Base-by-base conservation (phyloP, 805 yeast species). In the Saturnispora quitensis region DNA sequence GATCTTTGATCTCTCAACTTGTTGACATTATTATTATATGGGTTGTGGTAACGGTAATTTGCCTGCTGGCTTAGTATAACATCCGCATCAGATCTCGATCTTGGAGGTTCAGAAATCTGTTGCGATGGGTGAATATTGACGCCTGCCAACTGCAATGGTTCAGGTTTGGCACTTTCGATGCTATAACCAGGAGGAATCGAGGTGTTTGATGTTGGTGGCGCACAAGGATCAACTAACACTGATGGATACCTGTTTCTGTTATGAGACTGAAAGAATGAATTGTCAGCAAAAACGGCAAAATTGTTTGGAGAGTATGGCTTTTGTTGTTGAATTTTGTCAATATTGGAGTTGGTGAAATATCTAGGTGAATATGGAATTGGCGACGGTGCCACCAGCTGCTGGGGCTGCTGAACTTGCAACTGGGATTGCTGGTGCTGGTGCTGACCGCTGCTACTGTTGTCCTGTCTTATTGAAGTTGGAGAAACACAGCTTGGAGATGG, bases 211-310 rank as follows among this genome's bases (percentile, higher is more conserved):
- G 42, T 28, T 38, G 75, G 73, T 1, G 77, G 73, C 2, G 77
- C 76, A 51, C 76, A 66, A 1, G 82, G 82, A 55, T 77, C 82
- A 50, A 68, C 64, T 34, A 74, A 67, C 38, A 76, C 64, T 10
- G 80, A 75, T 4, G 80, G 80, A 51, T 71, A 68, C 55, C 81
- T 61, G 35, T 67, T 73, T 48, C 75, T 64, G 24, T 65, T 56
- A 8, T 64, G 57, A 47, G 58, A 65, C 40, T 60, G 62, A 24
- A 62, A 62, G 40, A 53, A 53, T 57, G 61, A 34, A 60, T 58
- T 43, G 48, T 45, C 52, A 57, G 67, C 47, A 53, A 53, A 51
- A n/a, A 54, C 48, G 17, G 38, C 20, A 33, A 47, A 38, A 57
- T 51, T 55, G 50, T 50, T 60, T 43, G 50, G 57, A 24, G 56